Base-by-base conservation (phyloP, 2,329 filamentous ascomycete genomes). In the Nectriaceae sp. region DNA sequence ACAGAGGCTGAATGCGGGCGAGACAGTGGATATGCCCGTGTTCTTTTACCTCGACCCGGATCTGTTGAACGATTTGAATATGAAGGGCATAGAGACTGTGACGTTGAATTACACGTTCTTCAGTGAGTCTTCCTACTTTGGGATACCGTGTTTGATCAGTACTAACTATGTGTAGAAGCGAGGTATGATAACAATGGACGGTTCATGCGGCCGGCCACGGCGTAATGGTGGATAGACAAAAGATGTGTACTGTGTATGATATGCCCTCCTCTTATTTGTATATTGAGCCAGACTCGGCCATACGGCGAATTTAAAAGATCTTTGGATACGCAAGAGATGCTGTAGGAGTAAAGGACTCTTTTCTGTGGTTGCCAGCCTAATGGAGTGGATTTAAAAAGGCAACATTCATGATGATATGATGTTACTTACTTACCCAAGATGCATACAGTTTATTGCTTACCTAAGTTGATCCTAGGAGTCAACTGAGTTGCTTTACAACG, bases 31-130 rank as follows among this genome's bases (percentile, higher is more conserved):
- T 70, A 99, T 99, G 95, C 95, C 94, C 0, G 95, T 99, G 1
- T 99, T 99, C 72, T 99, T 99, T 74, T 99, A 97, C 71, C 88
- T 99, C 57, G 94, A 99, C 65, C 94, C 94, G 1, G 94, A 97
- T 66, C 87, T 99, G 74, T 79, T 93, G 50, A 92, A 88, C 60
- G 94, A 99, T 70, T 76, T 93, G 43, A 92, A 88, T 56, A 97
- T 97, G 93, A 89, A 82, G 71, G 89, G 88, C 0, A 90, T 99
- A 54, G 90, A 97, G 74, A 96, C 92, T 2, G 91, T 99, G 46
- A 99, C 94, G 26, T 71, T 99, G 64, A 96, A 87, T 60, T 99
- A 99, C 74, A 99, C 94, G 0, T 99, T 99, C 69, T 99, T 99
- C 70, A 99, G 91, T 96, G 75, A 77, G 90, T 80, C 44, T 40